A percentile compares a stretch with the other conserved stretches of the same genome.
Conservation (phyloP, 2,329 filamentous ascomycete species). For the Aspergillus sp. region DNA sequence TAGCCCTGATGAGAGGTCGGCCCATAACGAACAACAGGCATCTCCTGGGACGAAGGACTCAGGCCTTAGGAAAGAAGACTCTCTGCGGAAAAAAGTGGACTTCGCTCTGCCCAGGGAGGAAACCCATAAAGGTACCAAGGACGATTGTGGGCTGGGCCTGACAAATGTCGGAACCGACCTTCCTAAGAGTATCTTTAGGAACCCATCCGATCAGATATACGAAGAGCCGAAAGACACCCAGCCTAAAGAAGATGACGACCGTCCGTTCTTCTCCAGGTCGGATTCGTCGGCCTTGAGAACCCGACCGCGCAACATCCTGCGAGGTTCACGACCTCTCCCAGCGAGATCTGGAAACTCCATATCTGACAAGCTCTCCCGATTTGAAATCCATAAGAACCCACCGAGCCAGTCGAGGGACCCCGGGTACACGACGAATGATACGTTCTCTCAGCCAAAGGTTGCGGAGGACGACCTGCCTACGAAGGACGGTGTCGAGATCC, state of each 20-base stretch:
- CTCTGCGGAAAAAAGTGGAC: slow-evolving; percentile 38
- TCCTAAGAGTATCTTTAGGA: slow-evolving; percentile 54
- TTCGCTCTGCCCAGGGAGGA: slow-evolving; percentile 37
- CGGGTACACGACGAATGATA: slow-evolving; percentile 69
- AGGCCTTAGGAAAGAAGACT: slow-evolving; percentile 21
- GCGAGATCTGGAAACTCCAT: slow-evolving; percentile 43
- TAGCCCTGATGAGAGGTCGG: not conserved
- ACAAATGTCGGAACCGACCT: slow-evolving; percentile 39
- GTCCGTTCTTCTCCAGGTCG: slow-evolving; percentile 30
- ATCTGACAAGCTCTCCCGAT: slow-evolving; percentile 49
- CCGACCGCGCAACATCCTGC: slow-evolving; percentile 62
- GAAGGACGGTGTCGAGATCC: slow-evolving; percentile 79
- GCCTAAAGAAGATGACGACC: slow-evolving; percentile 21
- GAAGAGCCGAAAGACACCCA: slow-evolving; percentile 70
- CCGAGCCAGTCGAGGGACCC: slow-evolving; percentile 81
- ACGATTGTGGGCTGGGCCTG: slow-evolving; percentile 19
- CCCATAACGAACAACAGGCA: slow-evolving; percentile 1
- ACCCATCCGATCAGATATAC: slow-evolving; percentile 68
- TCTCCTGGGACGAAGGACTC: slow-evolving; percentile 4
- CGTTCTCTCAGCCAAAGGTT: slow-evolving; percentile 31
- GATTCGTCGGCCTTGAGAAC: slow-evolving; percentile 51
- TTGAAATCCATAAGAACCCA: slow-evolving; percentile 81
- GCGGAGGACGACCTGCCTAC: slow-evolving; percentile 49
- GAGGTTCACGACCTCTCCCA: slow-evolving; percentile 42
- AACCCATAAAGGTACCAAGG: slow-evolving; percentile 13